Evolutionary conservation across 2,329 filamentous ascomycete genomes (phyloP).

Genomic region (Hymenoscyphus infarciens): DNA sequence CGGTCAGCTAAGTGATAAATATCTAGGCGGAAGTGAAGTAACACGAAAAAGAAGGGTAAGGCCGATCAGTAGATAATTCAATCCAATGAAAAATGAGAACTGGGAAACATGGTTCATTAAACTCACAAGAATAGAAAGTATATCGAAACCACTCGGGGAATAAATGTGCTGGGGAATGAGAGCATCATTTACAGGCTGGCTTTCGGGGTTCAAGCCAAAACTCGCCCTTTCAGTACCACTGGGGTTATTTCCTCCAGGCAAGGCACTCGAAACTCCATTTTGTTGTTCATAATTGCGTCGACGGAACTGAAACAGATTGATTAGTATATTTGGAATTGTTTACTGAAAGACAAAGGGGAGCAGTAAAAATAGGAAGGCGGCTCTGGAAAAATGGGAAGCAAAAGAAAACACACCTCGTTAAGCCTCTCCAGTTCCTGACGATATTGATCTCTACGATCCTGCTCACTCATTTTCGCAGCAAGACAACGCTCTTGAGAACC

Average conservation of each 20-base stretch:
- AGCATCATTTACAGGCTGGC: constrained; percentile 1
- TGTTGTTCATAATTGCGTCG: neutral
- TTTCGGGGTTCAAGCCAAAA: neutral
- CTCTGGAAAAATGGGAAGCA: neutral
- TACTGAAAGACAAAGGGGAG: too few species aligned
- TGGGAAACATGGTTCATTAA: neutral
- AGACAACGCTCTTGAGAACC: neutral
- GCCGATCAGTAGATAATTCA: neutral
- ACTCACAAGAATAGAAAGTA: constrained; percentile 10
- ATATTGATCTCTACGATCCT: constrained; percentile 19
- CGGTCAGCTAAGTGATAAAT: neutral
- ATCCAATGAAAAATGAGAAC: neutral
- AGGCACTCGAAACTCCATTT: neutral
- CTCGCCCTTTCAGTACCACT: neutral
- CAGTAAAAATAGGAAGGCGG: neutral
- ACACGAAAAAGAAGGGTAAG: neutral
- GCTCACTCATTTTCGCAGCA: constrained; percentile 8
- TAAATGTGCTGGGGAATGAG: constrained; percentile 5
- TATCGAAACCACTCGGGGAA: constrained; percentile 6
- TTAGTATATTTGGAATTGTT: neutral
- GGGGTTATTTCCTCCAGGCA: neutral
- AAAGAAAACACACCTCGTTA: constrained; percentile 17
- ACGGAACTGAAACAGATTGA: constrained; percentile 1
- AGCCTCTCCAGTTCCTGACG: constrained; percentile 19
- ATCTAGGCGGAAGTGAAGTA: neutral